Base-by-base conservation (phyloP, 2,329 filamentous ascomycete species). In the Huntiella decipiens region DNA sequence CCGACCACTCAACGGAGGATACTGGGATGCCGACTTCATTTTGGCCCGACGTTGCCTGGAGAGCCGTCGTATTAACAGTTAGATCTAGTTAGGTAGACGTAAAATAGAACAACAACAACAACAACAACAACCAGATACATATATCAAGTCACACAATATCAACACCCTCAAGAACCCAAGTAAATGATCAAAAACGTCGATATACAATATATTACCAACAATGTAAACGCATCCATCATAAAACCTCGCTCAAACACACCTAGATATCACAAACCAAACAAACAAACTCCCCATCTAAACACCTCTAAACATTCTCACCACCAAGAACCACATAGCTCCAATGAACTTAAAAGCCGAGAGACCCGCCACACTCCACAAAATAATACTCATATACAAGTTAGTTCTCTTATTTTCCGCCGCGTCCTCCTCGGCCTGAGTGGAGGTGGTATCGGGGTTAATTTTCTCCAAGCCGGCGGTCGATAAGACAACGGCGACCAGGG, bases 271-370 rank as follows among this genome's bases (percentile, higher is more conserved):
- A 42, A 47, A 33, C 11, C 22, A 6, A 31, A 34, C 32, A 42
- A 33, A 13, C 22, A 17, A 34, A 16, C 34, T 17, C 37, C n/a
- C 13, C 17, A 12, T 33, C 19, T 64, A 79, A 48, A 80, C 76
- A 53, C 76, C 76, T 52, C 85, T 75, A 61, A 93, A 88, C 74
- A 92, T 73, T 56, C 86, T 71, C 48, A 88, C 79, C 54, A 96
- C 70, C 67, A 98, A 71, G 66, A 95, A 95, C 84, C 86, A 94
- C 62, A 84, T 69, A 0, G 83, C 83, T 2, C 87, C 87, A 17
- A 87, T 63, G 55, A 95, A 94, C 59, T 88, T 83, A 63, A 95
- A 88, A 2, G 77, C 74, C 17, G 82, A 86, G 47, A 95, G 61
- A 2, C 67, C 86, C 1, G 86, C 87, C 36, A 95, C 87, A 59